Base-by-base conservation (phyloP, 2,329 filamentous ascomycete species). In the Microcyclospora tardicrescens region DNA sequence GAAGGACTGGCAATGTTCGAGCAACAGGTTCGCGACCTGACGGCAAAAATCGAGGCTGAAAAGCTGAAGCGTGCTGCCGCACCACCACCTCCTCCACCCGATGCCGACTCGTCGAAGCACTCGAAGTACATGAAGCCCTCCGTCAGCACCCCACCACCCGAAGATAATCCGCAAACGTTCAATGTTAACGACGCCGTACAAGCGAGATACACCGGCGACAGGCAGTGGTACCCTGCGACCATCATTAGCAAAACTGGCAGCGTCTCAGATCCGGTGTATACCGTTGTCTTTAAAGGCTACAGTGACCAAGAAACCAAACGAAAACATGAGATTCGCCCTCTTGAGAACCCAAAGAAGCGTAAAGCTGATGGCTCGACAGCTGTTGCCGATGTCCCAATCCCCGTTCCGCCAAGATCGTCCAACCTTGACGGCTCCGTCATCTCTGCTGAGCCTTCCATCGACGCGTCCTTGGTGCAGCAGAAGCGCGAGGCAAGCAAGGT, bases 241-340 rank as follows among this genome's bases (percentile, higher is more conserved):
- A 93, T 98, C 61, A 89, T 85, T 37, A 87, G 83, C 37, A 87
- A 95, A 52, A 95, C 89, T 15, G 91, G 91, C 42, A 94, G 86
- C 8, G 79, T 81, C n/a, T 82, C 78, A 33, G 83, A 84, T 37
- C 89, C 87, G 28, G 84, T 95, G 46, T 98, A 95, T 60, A 81
- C 84, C 35, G 87, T 98, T 61, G 91, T 83, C 51, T 98, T 96
- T 70, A 89, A 93, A 64, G 84, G 77, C 54, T 96, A 96, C 64
- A 59, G 60, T 36, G 85, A 74, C 15, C 84, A 81, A 34, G 86
- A 94, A 61, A 91, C 83, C 28, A 64, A 93, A 43, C 75, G 56
- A 41, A 77, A 81, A 44, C 80, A 81, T 61, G 86, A 96, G 55
- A 84, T 95, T 48, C 79, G 84, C 53, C 84, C 86, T 36, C 66